Percentiles rank a stretch among this genome's conserved stretches.
Evolutionary conservation across 371 early-diverging fungal species (phyloP).

Genomic region (Ecytonucleospora hepatopenaei): DNA sequence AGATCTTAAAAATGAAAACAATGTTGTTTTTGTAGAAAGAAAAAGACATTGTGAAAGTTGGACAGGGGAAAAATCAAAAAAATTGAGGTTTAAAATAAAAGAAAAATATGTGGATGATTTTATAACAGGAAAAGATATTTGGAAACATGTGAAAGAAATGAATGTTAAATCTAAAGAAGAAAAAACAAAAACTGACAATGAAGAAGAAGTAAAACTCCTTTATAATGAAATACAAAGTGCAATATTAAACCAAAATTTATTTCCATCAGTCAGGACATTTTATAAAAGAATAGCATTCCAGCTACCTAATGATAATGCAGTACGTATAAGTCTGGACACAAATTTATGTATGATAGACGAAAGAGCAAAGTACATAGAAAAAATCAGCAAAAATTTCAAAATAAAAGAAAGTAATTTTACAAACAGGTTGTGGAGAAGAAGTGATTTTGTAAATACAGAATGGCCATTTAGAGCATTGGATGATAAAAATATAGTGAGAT

Average conservation of each 20-base stretch:
- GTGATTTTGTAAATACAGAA: conserved; percentile 75
- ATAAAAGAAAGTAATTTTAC: neutral
- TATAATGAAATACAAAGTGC: conserved; percentile 67
- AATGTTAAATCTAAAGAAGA: too few species aligned
- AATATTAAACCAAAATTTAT: conserved; percentile 64
- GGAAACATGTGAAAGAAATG: conserved; percentile 62
- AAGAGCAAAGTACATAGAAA: conserved; percentile 62
- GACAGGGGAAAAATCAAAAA: conserved; percentile 76
- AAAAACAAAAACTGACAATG: too few species aligned
- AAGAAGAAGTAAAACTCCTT: conserved; percentile 63
- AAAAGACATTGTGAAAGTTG: conserved; percentile 89
- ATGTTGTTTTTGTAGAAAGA: conserved; percentile 74
- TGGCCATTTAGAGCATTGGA: conserved; percentile 74
- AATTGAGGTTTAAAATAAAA: conserved; percentile 80
- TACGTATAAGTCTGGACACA: conserved; percentile 90
- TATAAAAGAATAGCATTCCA: conserved; percentile 98
- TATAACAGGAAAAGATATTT: conserved; percentile 66
- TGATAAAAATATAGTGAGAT: conserved; percentile 67
- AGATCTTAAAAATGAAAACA: conserved; percentile 62
- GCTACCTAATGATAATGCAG: conserved; percentile 86
- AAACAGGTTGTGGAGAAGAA: conserved; percentile 67
- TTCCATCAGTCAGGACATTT: conserved; percentile 78
- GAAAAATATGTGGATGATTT: conserved; percentile 77
- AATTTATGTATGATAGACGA: conserved; percentile 88
- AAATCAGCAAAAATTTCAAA: neutral